These are phyloP conservation scores for Verticillium isaacii DNA, from an alignment of 2,329 filamentous ascomycete genomes.

Conservation along the genomic window DNA sequence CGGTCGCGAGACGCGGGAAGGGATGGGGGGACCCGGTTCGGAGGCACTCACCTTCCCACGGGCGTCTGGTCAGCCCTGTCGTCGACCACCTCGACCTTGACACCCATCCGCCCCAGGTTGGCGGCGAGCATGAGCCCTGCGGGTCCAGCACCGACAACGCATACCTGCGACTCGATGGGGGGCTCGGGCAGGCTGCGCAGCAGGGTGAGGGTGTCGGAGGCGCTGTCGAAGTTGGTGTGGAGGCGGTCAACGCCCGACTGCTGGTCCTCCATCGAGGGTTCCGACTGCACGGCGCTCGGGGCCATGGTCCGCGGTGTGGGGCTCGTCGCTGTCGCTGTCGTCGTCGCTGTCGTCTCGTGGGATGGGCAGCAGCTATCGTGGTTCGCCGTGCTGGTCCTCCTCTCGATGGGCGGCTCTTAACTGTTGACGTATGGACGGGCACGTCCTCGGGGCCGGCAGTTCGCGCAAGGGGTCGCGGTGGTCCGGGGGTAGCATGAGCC, in stretches of 20 bases:
- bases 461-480: neutral
- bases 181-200: constrained; percentile 43
- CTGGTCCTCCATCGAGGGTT: constrained; percentile 26
- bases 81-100: constrained; percentile 62
- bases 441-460: neutral
- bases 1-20: neutral
- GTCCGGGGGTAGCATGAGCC: neutral
- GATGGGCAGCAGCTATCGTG: neutral
- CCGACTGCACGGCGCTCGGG: constrained; percentile 26
- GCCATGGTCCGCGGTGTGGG: constrained; percentile 20
- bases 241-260: constrained; percentile 19
- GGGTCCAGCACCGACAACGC: constrained; percentile 51
- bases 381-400: neutral
- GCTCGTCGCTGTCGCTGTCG: neutral
- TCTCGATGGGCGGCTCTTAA: neutral
- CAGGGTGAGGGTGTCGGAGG: constrained; percentile 41
- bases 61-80: constrained; percentile 64
- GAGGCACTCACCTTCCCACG: constrained; percentile 45
- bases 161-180: constrained; percentile 41
- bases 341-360: neutral
- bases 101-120: constrained; percentile 59
- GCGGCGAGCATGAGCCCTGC: constrained; percentile 51
- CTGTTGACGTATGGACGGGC: neutral
- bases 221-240: constrained; percentile 25
- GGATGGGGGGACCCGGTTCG: neutral